A percentile compares a stretch with the other conserved stretches of the same genome.
Conservation (phyloP, 345 rosid genomes). For the Eucalyptus shirleyi region DNA sequence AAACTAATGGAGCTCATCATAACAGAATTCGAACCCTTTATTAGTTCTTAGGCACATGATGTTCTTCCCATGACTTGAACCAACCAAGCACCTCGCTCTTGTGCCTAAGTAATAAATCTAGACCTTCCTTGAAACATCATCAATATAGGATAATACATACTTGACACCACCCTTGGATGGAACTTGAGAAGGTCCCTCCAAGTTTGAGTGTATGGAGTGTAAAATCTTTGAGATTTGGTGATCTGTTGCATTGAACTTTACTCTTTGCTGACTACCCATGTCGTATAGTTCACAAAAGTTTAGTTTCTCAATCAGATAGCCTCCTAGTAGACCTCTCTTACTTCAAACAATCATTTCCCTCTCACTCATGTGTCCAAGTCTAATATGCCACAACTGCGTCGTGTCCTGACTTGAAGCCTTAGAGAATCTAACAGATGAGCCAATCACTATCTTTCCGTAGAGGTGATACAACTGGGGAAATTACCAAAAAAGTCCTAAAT, state of each 20-base stretch:
- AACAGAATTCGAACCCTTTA: not conserved
- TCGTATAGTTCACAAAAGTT: no score
- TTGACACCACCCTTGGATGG: not conserved
- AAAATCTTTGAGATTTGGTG: not conserved
- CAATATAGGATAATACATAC: not conserved
- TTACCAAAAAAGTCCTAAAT: no score
- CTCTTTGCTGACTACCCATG: not conserved
- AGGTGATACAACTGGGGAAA: not conserved
- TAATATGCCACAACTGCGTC: not conserved
- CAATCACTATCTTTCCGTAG: not conserved
- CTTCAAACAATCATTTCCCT: not conserved
- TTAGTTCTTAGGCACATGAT: not conserved
- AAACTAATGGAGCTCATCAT: not conserved
- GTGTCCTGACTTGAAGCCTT: not conserved
- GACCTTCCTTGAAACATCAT: not conserved
- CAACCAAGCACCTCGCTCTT: not conserved
- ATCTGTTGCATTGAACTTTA: no score
- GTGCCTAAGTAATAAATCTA: not conserved
- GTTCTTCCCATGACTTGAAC: not conserved
- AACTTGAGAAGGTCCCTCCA: not conserved
- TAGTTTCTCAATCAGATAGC: accelerated
- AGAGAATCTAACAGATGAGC: not conserved
- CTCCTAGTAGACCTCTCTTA: not conserved
- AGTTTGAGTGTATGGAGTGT: no score
- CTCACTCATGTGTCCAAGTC: not conserved